Evolutionary conservation across 306 rosid genomes (phyloP), one percentile per base, ranked within the genome.

Genomic region (Luffa acutangula): DNA sequence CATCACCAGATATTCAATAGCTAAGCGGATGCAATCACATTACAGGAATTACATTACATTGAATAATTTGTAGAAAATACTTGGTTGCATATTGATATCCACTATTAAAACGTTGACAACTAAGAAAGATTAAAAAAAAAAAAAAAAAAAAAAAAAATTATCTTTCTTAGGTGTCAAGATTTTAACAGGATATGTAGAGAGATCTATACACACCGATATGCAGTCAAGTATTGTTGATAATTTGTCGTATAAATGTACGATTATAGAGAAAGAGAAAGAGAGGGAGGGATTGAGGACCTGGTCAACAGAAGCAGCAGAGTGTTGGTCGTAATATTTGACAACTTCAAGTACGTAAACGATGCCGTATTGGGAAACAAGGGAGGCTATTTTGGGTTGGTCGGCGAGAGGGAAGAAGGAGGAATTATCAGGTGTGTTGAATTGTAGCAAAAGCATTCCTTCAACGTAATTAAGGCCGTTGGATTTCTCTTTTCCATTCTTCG

Each of bases 401-500:
- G 67, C 1, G 14, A 2, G 6, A 20, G 93, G 93, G 81, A 75
- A 96, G 77, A 89, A 96, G 11, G 99, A 96, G 79, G 92, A 77
- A 15, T 78, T 67, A 79, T 89, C 96, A 5, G 75, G 7, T 45
- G 97, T 84, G 34, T 80, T 83, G 3, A 90, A 85, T 60, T 86
- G 77, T 67, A 89, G 80, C 17, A 89, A 52, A 82, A 95, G 86
- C 17, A 78, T 15, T 4, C 99, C 99, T 87, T 95, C 97, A 2
- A 95, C 17, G 63, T 88, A 96, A 87, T 90, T 78, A 0, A 90
- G 60, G 18, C 82, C 89, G 36, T 78, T 80, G 7, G 65, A 79
- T 34, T 81, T 81, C 33, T 77, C 72, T 49, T 42, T 81, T 43
- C 82, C 84, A 21, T 82, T 75, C 17, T 31, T 39, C 48, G 90